Evolutionary conservation across 1,284 basidiomycete species (phyloP).

Genomic region (Apiotrichum sp.): DNA sequence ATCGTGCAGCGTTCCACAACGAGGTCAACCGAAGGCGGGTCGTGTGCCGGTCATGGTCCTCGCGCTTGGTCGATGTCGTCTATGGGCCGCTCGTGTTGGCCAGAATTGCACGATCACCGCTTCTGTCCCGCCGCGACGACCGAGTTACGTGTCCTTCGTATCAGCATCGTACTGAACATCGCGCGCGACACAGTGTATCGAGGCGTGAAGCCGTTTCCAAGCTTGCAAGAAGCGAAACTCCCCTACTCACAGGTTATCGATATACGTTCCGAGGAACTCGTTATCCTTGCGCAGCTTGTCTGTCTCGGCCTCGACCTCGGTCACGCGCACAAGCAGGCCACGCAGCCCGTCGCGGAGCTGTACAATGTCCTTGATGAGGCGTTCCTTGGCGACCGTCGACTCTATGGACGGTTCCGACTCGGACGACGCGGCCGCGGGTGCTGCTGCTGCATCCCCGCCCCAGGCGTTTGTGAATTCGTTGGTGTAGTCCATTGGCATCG

Average conservation of each 20-base stretch:
- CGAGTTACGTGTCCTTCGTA: constrained; percentile 38
- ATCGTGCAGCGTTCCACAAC: no score
- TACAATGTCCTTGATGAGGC: constrained; percentile 41
- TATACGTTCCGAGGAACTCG: constrained; percentile 42
- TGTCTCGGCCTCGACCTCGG: constrained; percentile 39
- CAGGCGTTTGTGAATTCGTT: constrained; percentile 14
- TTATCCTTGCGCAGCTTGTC: constrained; percentile 43
- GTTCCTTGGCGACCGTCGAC: constrained; percentile 38
- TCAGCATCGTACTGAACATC: background rate
- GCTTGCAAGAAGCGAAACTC: constrained; percentile 1
- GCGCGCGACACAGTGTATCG: no score
- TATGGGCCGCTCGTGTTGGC: no score
- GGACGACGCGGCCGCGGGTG: background rate
- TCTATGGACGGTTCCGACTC: constrained; percentile 24
- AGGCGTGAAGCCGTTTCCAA: no score
- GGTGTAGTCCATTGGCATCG: background rate
- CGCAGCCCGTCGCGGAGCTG: constrained; percentile 37
- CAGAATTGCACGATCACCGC: no score
- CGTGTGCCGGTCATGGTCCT: no score
- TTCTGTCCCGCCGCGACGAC: constrained; percentile 42
- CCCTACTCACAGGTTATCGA: constrained; percentile 45
- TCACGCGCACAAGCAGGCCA: constrained; percentile 35
- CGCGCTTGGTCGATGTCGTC: no score
- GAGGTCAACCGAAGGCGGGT: no score
- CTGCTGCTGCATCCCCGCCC: constrained; percentile 2